Evolutionary conservation across 345 rosid species (phyloP).

Genomic region (Arabidopsis arenosa): DNA sequence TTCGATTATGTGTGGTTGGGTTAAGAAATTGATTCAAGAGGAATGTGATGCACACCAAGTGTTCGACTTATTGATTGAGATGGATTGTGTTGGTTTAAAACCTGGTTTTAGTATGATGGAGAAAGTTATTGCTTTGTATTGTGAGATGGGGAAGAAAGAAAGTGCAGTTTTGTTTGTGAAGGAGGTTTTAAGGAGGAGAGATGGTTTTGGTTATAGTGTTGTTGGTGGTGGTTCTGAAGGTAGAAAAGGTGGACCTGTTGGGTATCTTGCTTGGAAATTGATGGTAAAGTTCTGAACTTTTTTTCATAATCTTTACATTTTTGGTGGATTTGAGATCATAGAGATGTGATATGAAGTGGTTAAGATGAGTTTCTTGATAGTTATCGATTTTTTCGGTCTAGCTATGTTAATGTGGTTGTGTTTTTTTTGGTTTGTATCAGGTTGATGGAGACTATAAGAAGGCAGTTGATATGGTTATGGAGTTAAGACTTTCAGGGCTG

Average conservation of each 20-base stretch:
- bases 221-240: slow-evolving; percentile 49
- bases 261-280: slow-evolving; percentile 96
- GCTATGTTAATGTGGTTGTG: not conserved
- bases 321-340: not conserved
- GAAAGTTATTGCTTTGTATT: slow-evolving; percentile 87
- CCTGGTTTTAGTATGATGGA: slow-evolving; percentile 94
- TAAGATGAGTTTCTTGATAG: not conserved
- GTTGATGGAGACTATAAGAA: slow-evolving; percentile 81
- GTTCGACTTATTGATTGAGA: slow-evolving; percentile 76
- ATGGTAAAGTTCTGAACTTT: slow-evolving; percentile 56
- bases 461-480: slow-evolving; percentile 68
- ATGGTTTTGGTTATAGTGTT: slow-evolving; percentile 45
- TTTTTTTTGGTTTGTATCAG: slow-evolving; percentile 26
- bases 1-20: slow-evolving; percentile 89
- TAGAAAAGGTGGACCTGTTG: slow-evolving; percentile 83
- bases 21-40: slow-evolving; percentile 71
- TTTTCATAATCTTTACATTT: not conserved
- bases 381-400: not conserved
- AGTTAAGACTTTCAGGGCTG: slow-evolving; percentile 70
- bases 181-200: slow-evolving; percentile 68
- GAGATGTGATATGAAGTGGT: slow-evolving; percentile 4
- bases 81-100: slow-evolving; percentile 90
- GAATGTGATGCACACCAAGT: slow-evolving; percentile 68
- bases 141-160: slow-evolving; percentile 76
- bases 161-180: slow-evolving; percentile 67